phyloP scores from a whole-genome alignment of 1,284 basidiomycete genomes.

The Porogramme epimiltina region DNA sequence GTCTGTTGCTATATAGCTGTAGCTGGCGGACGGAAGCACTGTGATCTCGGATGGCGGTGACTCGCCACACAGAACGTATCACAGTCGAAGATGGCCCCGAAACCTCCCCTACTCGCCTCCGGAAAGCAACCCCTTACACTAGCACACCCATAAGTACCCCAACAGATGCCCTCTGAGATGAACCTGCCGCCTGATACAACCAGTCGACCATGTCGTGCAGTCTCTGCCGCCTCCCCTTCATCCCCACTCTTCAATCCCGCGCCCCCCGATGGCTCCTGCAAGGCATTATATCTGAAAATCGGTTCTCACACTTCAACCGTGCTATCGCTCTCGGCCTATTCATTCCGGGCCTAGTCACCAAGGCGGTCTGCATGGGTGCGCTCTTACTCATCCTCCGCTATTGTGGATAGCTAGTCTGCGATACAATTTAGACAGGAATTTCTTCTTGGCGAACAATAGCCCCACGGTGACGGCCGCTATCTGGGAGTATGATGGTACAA shows the following conservation, averaged over 20 bases:
- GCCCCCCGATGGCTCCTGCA: constrained; percentile 20
- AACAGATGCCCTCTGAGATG: no score
- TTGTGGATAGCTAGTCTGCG: no score
- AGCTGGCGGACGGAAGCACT: no score
- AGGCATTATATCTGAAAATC: constrained; percentile 20
- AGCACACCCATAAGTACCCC: no score
- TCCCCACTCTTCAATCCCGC: constrained; percentile 15
- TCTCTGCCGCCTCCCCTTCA: constrained; percentile 29
- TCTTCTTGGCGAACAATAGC: constrained; percentile 5
- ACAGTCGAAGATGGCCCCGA: no score
- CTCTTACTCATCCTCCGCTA: neutral
- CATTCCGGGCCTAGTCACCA: constrained; percentile 8
- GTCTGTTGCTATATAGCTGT: no score
- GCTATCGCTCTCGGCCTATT: no score
- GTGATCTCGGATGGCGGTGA: no score
- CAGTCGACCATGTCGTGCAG: constrained; percentile 25
- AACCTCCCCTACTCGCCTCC: no score
- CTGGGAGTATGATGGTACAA: constrained; percentile 15
- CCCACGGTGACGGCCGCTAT: constrained; percentile 4
- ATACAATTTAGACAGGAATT: constrained; percentile 10
- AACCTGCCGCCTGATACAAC: neutral
- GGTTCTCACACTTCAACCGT: constrained; percentile 21
- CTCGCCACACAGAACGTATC: no score
- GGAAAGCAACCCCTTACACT: no score
- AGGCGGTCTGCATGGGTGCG: constrained; percentile 7